Base-by-base conservation (phyloP, 2,329 filamentous ascomycete genomes). In the Harringtonia aguacate region DNA sequence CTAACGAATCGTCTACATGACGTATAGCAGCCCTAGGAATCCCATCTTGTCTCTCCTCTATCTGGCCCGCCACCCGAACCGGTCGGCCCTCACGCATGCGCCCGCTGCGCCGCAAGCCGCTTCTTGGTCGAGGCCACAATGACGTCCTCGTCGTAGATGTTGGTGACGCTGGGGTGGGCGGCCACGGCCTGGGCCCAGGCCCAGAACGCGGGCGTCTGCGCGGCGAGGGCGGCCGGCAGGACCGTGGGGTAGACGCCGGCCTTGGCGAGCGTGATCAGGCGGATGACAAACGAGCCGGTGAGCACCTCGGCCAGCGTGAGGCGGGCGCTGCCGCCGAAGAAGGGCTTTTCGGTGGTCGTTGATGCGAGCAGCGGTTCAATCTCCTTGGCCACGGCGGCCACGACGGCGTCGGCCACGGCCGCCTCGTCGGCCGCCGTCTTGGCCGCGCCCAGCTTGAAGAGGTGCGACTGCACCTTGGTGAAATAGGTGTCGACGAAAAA, bases 251-350 rank as follows among this genome's bases (percentile, higher is more conserved):
- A 58, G 15, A 86, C 46, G 1, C 65, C 68, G 20, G 73, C 63
- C 55, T 79, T 77, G 1, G 69, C 55, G 24, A 77, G 67, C 1
- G 66, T 60, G 36, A 79, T 66, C 18, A 81, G 57, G 2, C 84
- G 71, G 18, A 87, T 56, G 10, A 85, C 56, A 57, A 88, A 87
- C 0, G 83, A 79, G 0, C 77, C 83, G 2, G 72, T 73, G 46
- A 79, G 65, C 14, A 85, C 84, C 74, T 92, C 86, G 12, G 80
- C 86, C 30, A 88, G 61, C 0, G 84, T 90, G 34, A 88, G 56
- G 56, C 65, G 76, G 18, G 73, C 65, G 41, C 71, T 76, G 0
- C 80, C 81, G 3, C 74, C 76, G 56, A 83, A 84, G 59, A 78
- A 85, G 0, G 79, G 79, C 2, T 58, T 63, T 6, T 31, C 45